Base-by-base conservation (phyloP, 306 rosid genomes). In the Vachellia collinsii region DNA sequence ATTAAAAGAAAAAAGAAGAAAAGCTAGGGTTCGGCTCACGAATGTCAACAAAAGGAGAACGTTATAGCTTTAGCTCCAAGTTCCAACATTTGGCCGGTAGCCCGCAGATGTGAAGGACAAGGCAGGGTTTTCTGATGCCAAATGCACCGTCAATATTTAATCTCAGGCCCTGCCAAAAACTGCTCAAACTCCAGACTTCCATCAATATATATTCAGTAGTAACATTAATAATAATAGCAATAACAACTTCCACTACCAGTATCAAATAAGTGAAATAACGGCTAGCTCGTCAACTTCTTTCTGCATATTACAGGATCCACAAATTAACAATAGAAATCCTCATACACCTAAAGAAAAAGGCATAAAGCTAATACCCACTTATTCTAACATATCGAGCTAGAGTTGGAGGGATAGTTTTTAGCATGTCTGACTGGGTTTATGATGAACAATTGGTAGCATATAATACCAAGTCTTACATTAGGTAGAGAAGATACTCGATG, bases 1-100 rank as follows among this genome's bases (percentile, higher is more conserved):
- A 36, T 12, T n/a, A 66, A 56, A 19, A 4, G 6, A 4, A 4
- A 11, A 3, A 73, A 0, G 19, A 41, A 41, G 23, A 44, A 7
- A 56, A 20, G 4, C 25, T 6, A 42, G 90, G 70, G 37, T 14
- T 82, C 86, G 70, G 37, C 20, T 80, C 86, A 78, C 85, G 67
- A 82, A 64, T 74, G 82, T 85, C 86, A 77, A 86, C 74, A 80
- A 87, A 80, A 67, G 42, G 22, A 42, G 41, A 76, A 61, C 77
- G 44, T 53, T 41, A 47, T 82, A 84, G 88, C 80, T 89, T 29
- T 88, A 82, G 90, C 85, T 89, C 48, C 97, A 89, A 91, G 94
- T 91, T 89, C 92, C 91, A 88, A 91, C 83, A 90, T 65, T 79
- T 79, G 85, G 78, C n/a, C 64, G 58, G 75, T 73, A 76, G 34